Evolutionary conservation across 2,329 filamentous ascomycete species (phyloP).

Genomic region (Venturiaceae sp.): DNA sequence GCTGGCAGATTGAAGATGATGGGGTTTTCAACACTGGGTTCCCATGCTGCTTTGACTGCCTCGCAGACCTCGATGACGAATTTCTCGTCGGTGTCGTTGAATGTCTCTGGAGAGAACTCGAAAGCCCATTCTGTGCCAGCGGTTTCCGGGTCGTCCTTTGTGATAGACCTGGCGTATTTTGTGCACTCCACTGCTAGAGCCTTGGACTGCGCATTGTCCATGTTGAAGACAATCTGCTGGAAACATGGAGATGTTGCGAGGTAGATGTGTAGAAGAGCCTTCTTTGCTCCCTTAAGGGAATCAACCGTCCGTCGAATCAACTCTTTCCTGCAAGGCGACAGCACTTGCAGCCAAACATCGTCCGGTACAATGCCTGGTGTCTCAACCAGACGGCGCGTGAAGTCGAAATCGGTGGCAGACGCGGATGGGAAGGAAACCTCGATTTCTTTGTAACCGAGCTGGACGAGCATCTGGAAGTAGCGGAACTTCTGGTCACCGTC

Average conservation of each 20-base stretch:
- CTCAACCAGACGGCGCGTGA: constrained; percentile 76
- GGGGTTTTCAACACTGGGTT: constrained; percentile 63
- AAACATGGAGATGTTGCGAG: constrained; percentile 95
- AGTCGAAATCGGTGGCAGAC: constrained; percentile 93
- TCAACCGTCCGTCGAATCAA: constrained; percentile 86
- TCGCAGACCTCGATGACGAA: constrained; percentile 78
- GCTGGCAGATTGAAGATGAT: constrained; percentile 97
- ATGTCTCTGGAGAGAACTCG: constrained; percentile 79
- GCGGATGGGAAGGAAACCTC: constrained; percentile 93
- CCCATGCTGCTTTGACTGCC: constrained; percentile 92
- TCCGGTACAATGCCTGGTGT: constrained; percentile 76
- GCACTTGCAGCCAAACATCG: constrained; percentile 85
- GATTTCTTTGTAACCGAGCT: constrained; percentile 95
- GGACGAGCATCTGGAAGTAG: constrained; percentile 90
- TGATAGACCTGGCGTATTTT: constrained; percentile 78
- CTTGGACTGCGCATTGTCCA: constrained; percentile 71
- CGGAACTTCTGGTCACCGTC: constrained; percentile 90
- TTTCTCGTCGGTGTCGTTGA: constrained; percentile 77
- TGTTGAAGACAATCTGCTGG: constrained; percentile 80
- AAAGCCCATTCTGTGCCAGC: constrained; percentile 61
- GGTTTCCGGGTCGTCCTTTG: constrained; percentile 60
- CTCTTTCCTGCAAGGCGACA: constrained; percentile 85
- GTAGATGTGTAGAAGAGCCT: constrained; percentile 91
- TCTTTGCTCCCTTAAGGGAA: constrained; percentile 79
- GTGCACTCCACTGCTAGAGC: constrained; percentile 78